A percentile compares a stretch with the other conserved stretches of the same genome.
Conservation (phyloP, 257 asterid genomes). For the Nicotiana noctiflora region DNA sequence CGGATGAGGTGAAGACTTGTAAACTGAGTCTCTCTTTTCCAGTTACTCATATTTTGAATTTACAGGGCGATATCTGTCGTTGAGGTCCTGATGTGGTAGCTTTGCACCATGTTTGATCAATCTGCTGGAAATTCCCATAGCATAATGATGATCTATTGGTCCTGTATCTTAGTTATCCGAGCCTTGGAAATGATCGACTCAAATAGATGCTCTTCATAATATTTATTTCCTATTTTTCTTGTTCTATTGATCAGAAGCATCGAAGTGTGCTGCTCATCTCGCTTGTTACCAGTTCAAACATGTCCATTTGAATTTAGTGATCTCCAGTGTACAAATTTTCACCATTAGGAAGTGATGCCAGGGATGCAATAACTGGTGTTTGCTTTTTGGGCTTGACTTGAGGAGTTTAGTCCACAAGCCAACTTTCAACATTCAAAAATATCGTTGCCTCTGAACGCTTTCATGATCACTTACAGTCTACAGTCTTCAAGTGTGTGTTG, state of each 20-base stretch:
- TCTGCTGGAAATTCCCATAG: neutral
- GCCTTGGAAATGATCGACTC: neutral
- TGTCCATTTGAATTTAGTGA: too few relatives aligned
- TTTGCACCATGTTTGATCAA: neutral
- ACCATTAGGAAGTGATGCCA: too few relatives aligned
- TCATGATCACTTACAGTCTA: too few relatives aligned
- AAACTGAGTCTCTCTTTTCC: neutral
- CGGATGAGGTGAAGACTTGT: neutral
- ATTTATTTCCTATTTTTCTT: neutral
- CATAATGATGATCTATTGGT: neutral
- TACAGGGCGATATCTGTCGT: neutral
- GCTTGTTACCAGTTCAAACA: too few relatives aligned
- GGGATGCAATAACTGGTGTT: too few relatives aligned
- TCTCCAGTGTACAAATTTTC: too few relatives aligned
- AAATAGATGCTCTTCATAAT: neutral
- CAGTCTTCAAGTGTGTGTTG: too few relatives aligned
- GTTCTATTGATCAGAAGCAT: neutral
- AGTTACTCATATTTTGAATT: neutral
- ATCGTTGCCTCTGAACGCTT: too few relatives aligned
- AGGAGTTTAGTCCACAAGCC: too few relatives aligned
- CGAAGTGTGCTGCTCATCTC: neutral
- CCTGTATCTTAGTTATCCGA: neutral
- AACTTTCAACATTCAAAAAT: too few relatives aligned
- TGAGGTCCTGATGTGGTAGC: neutral
- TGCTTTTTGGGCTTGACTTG: too few relatives aligned